Evolutionary conservation across 2,329 filamentous ascomycete species (phyloP), one percentile per base, ranked within the genome.

Genomic region (Cephalotrichum gorgonifer): DNA sequence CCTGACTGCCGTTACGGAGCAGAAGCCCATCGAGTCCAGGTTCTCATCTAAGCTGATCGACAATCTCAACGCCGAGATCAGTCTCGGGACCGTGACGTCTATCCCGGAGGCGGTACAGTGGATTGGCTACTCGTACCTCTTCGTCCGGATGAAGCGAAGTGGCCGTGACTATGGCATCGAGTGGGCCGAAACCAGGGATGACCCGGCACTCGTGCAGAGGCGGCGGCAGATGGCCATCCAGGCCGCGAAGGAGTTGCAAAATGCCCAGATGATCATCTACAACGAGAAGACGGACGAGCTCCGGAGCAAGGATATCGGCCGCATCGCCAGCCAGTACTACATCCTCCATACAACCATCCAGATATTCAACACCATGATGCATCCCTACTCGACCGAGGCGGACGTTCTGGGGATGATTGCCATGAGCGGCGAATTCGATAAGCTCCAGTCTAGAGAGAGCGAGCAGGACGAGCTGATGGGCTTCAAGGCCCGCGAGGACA

Each of bases 221-320:
- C 81, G 93, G 47, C 81, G 90, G 3, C 83, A 93, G 55, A 73
- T 98, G 47, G 85, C 93, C 48, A 89, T 95, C 42, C 84, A 95
- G 57, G 93, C 93, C 23, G 93, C 93, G 1, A 77, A 83, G 41
- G 86, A 88, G 5, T 70, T 98, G 41, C 90, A 96, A 60, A 78
- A 90, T 60, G 95, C 88, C 57, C 93, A 98, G 66, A 98, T 98
- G 94, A 93, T 98, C 59, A 93, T 98, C 50, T 98, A 91, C 72
- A 96, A 98, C 56, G 93, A 97, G 60, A 79, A 75, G 17, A 98
- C 91, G 0, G 91, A 96, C 56, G 91, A 96, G 58, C 78, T 98
- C 8, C 83, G 88, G 51, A 86, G 89, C 52, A 98, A 98, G 64
- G 91, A 98, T 58, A 85, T 97, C 46, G 93, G 93, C 3, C 83